A percentile compares a stretch with the other conserved stretches of the same genome.
Conservation (phyloP, 495 filamentous ascomycete genomes). For the Aspergillus affinis region DNA sequence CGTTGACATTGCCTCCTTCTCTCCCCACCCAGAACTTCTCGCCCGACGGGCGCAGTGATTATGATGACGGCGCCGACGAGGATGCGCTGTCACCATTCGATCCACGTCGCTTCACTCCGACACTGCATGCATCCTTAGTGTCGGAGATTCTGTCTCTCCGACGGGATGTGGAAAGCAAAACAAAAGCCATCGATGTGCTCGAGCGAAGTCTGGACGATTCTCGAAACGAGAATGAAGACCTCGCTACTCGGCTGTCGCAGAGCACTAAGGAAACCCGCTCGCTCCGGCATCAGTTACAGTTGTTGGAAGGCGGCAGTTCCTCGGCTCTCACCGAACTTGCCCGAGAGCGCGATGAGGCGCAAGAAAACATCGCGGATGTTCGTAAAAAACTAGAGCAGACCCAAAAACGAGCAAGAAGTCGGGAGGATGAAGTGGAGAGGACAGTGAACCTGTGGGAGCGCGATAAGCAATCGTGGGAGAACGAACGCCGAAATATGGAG, state of each 20-base stretch:
- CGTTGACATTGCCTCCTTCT: conserved; percentile 63
- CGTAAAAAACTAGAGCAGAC: conserved; percentile 75
- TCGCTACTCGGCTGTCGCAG: conserved; percentile 58
- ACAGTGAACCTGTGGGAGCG: conserved; percentile 73
- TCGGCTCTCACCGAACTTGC: conserved; percentile 79
- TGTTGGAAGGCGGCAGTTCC: conserved; percentile 83
- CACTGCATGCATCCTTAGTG: conserved; percentile 89
- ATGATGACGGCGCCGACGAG: conserved; percentile 61
- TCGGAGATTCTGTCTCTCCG: conserved; percentile 88
- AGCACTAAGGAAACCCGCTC: conserved; percentile 74
- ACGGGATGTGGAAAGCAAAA: conserved; percentile 84
- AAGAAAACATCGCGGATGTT: conserved; percentile 69
- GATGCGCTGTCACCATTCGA: conserved; percentile 80
- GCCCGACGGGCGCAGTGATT: conserved; percentile 43
- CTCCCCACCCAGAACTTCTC: conserved; percentile 47
- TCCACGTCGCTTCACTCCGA: conserved; percentile 89
- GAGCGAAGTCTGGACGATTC: conserved; percentile 72
- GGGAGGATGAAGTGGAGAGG: conserved; percentile 80
- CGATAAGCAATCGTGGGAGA: conserved; percentile 80
- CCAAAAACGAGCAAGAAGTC: conserved; percentile 72
- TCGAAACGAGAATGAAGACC: conserved; percentile 68
- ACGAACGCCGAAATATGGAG: conserved; percentile 77
- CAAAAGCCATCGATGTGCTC: conserved; percentile 76
- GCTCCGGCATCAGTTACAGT: conserved; percentile 77
- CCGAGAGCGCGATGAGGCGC: conserved; percentile 81